Evolutionary conservation across 345 rosid genomes (phyloP).

Genomic region (Bruguiera gymnorhiza): DNA sequence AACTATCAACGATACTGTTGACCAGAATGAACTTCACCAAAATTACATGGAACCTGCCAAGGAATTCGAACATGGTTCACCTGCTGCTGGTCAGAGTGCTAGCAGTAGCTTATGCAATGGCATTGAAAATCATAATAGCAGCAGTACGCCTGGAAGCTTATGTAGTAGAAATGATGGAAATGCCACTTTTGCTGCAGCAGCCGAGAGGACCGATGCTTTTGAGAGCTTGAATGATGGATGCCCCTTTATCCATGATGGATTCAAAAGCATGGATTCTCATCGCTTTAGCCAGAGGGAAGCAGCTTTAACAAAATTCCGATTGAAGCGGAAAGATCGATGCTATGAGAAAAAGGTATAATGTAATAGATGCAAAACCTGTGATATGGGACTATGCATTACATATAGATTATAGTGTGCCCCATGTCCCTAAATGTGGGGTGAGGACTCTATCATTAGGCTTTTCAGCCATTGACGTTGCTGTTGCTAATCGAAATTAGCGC

Average conservation of each 20-base stretch:
- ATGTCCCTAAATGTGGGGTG: background rate
- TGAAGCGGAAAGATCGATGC: conserved; percentile 71
- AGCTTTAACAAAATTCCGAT: conserved; percentile 56
- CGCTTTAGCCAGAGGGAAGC: conserved; percentile 56
- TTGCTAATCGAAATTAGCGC: background rate
- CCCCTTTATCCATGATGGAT: conserved; percentile 21
- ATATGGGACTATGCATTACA: background rate
- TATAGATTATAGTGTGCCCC: background rate
- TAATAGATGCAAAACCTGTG: too few relatives aligned
- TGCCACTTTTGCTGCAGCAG: conserved; percentile 19
- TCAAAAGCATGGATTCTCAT: conserved; percentile 28
- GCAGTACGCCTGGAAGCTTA: conserved; percentile 23
- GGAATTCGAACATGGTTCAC: conserved; percentile 23
- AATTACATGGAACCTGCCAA: conserved; percentile 25
- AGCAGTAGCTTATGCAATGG: conserved; percentile 29
- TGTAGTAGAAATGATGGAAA: conserved; percentile 23
- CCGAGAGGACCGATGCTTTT: conserved; percentile 28
- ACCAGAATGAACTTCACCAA: conserved; percentile 28
- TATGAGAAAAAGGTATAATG: conserved; percentile 61
- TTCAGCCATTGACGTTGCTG: background rate
- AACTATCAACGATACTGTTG: conserved; percentile 23
- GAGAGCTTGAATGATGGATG: conserved; percentile 25
- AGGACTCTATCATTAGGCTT: background rate
- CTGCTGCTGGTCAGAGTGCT: conserved; percentile 31
- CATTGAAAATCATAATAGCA: conserved; percentile 20